Base-by-base conservation (phyloP, 2,329 filamentous ascomycete species). In the Septoria petroselini region DNA sequence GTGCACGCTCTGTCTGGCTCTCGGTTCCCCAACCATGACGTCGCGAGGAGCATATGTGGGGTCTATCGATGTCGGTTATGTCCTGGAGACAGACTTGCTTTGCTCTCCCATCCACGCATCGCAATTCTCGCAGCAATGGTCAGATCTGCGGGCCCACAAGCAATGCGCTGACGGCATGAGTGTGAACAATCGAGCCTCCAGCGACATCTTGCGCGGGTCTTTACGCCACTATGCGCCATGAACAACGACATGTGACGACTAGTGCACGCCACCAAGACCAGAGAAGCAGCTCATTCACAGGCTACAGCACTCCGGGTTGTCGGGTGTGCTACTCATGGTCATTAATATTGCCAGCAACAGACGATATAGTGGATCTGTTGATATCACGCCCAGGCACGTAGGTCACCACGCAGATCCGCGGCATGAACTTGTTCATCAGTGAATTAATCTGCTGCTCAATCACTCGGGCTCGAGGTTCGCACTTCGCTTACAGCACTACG, bases 181-280 rank as follows among this genome's bases (percentile, higher is more conserved):
- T 12, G 25, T 12, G 17, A 17, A 21, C 4, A 35, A 21, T 15
- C 30, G 14, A 14, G 19, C 23, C 17, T 33, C 30, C 11, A 33
- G 30, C 30, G 30, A 15, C 9, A n/a, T n/a, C 29, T 44, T 44
- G 41, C 41, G 30, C 34, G 27, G 40, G 9, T 15, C 25, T 14
- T n/a, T 42, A 25, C 40, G 29, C 25, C 29, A 44, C 41, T 14
- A n/a, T 18, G 29, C 39, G 25, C 21, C 14, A 18, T 18, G 14
- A 3, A 7, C 15, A 15, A 18, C 17, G 35, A 6, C 7, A 34
- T 23, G 29, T 23, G 30, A 44, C 30, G 41, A 23, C 41, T 34
- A 19, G 40, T 18, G 29, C 11, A 29, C 41, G 30, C 41, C 27
- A 33, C 41, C 4, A 12, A 33, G 30, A 33, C 30, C n/a, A 33